These are phyloP conservation scores for Daphne laureola DNA, from an alignment of 441 rosid genomes.

Conservation along the genomic window DNA sequence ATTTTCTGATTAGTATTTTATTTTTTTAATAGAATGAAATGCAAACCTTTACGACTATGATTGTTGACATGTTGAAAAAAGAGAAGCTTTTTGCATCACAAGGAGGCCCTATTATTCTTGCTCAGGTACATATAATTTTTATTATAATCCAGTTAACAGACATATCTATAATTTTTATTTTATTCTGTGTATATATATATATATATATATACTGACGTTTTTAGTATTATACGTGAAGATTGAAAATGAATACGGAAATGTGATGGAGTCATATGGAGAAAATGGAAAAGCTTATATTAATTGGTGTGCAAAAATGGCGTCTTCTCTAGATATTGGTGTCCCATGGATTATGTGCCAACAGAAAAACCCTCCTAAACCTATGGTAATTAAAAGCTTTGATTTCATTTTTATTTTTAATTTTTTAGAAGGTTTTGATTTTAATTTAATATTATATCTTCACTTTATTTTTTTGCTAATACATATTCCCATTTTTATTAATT, in stretches of 20 bases:
- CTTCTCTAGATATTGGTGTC: slow-evolving; percentile 36
- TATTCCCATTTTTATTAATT: not conserved
- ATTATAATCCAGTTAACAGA: not conserved
- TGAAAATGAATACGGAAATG: slow-evolving; percentile 70
- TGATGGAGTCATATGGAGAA: slow-evolving; percentile 32
- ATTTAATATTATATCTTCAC: too few relatives aligned
- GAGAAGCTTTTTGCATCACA: slow-evolving; percentile 40
- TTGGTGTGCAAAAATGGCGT: slow-evolving; percentile 65
- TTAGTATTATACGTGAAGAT: slow-evolving; percentile 25
- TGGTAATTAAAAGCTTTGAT: slow-evolving; percentile 22
- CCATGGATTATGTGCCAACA: slow-evolving; percentile 92
- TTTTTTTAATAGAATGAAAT: slow-evolving; percentile 24
- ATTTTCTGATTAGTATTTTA: not conserved
- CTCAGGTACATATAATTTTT: slow-evolving; percentile 39
- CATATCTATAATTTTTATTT: too few relatives aligned
- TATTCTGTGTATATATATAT: not conserved
- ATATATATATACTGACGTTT: not conserved
- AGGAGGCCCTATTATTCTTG: slow-evolving; percentile 44
- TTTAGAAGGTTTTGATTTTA: too few relatives aligned
- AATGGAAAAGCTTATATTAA: slow-evolving; percentile 38
- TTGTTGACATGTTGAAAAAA: slow-evolving; percentile 32
- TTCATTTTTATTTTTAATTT: too few relatives aligned
- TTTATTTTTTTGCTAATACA: not conserved
- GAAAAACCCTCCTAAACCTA: slow-evolving; percentile 47
- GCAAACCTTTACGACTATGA: slow-evolving; percentile 39